Base-by-base conservation (phyloP, 148 eudicot genomes). In the Polygonum maritimum region DNA sequence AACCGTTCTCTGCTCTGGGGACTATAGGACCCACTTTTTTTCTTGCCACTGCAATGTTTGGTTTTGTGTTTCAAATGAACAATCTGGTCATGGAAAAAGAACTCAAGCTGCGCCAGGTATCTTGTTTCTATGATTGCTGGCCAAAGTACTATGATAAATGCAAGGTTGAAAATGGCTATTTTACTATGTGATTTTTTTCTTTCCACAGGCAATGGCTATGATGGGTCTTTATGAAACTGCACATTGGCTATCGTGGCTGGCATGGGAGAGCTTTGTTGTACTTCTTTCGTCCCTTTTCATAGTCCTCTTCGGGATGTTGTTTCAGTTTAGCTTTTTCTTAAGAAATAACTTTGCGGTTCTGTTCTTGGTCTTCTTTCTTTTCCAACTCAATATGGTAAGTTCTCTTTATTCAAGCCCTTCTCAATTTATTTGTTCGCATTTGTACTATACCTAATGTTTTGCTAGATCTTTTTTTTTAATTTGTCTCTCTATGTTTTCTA, bases 201-300 rank as follows among this genome's bases (percentile, higher is more conserved):
- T 70, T 51, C 13, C 33, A 7, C 88, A 95, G 98, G 95, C 95
- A 45, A 88, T 94, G 98, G 82, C 85, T 63, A 86, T 91, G 84
- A 94, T 94, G 97, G 98, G 98, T 78, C 95, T 94, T 35, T 91
- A 90, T 84, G 98, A 94, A 82, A 87, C 93, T 57, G 98, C 98
- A 38, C 88, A 91, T 74, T 94, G 98, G 98, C 83, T 94, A 57
- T 91, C 97, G 6, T 91, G 97, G 97, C 81, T 94, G 55, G 77
- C 82, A 0, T 91, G 97, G 95, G 98, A 94, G 82, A 87, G 82
- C 81, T 67, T 90, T 47, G 74, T 91, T 21, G 74, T 86, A 44
- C 55, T 84, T 63, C 62, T 91, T 44, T 87, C 93, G 11, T 84
- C 98, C 8, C 84, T 89, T 77, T 75, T 86, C 70, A 89, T 87